Conservation (phyloP, 345 rosid species). For the Syzygium jambos region DNA sequence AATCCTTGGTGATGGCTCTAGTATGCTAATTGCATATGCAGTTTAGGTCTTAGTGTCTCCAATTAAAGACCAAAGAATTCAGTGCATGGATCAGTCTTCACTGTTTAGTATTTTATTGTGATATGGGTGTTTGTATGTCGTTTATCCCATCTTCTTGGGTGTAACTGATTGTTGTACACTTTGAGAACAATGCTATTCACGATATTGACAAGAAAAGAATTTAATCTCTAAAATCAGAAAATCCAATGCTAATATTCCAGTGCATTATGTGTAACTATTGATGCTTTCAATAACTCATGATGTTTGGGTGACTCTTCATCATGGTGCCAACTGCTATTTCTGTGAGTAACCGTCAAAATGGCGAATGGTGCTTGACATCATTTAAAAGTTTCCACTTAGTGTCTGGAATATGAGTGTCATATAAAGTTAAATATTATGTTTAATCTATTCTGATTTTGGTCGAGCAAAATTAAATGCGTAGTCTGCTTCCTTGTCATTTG, state of each 20-base stretch:
- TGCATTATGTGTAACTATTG: background rate
- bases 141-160: background rate
- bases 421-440: background rate
- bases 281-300: background rate
- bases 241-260: background rate
- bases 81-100: constrained; percentile 27
- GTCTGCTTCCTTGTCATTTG: background rate
- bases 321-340: background rate
- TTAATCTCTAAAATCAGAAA: background rate
- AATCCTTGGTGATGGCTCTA: constrained; percentile 14
- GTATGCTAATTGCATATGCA: constrained; percentile 40
- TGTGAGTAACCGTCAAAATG: background rate
- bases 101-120: constrained; percentile 10
- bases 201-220: constrained; percentile 6
- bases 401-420: background rate
- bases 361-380: background rate
- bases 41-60: constrained; percentile 19
- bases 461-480: background rate
- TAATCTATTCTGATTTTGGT: background rate
- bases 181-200: constrained; percentile 9
- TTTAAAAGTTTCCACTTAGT: background rate
- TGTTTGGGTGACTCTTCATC: background rate
- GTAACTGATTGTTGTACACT: constrained; percentile 10
- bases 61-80: constrained; percentile 1
- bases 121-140: background rate